Evolutionary conservation across 371 early-diverging fungal genomes (phyloP), one percentile per base, ranked within the genome.

Genomic region (Mortierella sp.): DNA sequence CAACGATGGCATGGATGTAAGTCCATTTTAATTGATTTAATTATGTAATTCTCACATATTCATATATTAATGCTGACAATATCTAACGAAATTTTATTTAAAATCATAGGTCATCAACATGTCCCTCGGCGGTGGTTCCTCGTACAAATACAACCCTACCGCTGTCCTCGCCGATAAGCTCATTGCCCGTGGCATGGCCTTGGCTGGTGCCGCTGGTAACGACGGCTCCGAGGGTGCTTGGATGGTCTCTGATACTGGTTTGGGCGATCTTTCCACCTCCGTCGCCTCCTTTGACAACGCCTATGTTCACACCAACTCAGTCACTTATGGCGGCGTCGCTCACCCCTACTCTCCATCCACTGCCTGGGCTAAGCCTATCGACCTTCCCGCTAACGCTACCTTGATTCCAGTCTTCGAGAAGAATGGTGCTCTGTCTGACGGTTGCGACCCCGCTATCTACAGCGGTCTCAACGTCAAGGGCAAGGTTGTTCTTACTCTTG

Each of bases 261-360:
- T 93, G 18, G 91, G 91, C 2, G 70, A 71, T 14, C 86, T 87
- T 40, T 89, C 90, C 12, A 78, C 93, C 52, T 88, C 90, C 18
- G 92, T 94, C 20, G 95, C 93, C n/a, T 90, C 94, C n/a, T 85
- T 94, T 12, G 94, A 95, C 61, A 93, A 90, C 73, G 54, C 65
- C 9, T 64, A 72, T 22, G 85, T 80, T 3, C 61, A 78, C 28
- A 83, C 85, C 6, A 39, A 69, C 18, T 66, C 75, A 18, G 55
- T 86, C 24, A 39, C 45, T 24, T 68, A 75, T 22, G 74, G 57
- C 6, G 61, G 63, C 9, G 63, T 28, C 43, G 22, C 57, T 14
- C 39, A 55, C 66, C 72, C 71, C 5, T 64, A 76, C 64, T 30
- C 60, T n/a, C 62, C 57, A 28, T 72, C 78, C 24, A 26, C 35